These are phyloP conservation scores for Ramaria rubella DNA, from an alignment of 768 basidiomycete species.

Conservation along the genomic window DNA sequence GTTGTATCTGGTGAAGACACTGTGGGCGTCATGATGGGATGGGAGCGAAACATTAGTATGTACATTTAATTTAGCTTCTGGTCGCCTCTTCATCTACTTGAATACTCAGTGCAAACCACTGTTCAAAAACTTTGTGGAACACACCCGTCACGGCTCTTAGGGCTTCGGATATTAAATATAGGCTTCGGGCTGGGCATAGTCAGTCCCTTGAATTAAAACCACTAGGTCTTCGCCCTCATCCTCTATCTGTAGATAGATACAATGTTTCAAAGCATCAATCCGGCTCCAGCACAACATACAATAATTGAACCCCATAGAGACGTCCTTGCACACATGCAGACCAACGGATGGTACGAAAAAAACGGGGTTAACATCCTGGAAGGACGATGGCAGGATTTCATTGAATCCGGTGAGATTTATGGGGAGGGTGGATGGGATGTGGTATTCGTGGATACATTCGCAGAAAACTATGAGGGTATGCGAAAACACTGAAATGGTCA, in stretches of 20 bases:
- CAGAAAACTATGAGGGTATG: conserved; percentile 71
- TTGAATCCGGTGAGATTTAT: conserved; percentile 53
- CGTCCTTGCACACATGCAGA: conserved; percentile 76
- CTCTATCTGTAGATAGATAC: conserved; percentile 62
- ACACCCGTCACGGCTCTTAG: conserved; percentile 38
- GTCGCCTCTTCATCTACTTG: background rate
- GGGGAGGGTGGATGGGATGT: conserved; percentile 75
- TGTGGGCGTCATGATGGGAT: conserved; percentile 99
- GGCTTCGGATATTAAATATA: conserved; percentile 74
- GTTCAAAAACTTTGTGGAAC: conserved; percentile 54
- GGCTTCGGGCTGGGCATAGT: conserved; percentile 95
- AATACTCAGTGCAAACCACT: conserved; percentile 61
- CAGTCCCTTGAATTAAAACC: conserved; percentile 22
- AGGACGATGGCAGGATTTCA: conserved; percentile 91
- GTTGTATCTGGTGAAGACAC: conserved; percentile 59
- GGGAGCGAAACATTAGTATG: conserved; percentile 81
- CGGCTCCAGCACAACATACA: conserved; percentile 63
- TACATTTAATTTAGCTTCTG: background rate
- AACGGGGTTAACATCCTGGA: conserved; percentile 73
- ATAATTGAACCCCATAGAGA: conserved; percentile 95
- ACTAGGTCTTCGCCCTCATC: background rate
- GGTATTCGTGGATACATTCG: conserved; percentile 90
- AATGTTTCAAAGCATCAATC: conserved; percentile 61
- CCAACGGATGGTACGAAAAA: conserved; percentile 69
- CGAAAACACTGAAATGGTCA: background rate